Percentiles rank a stretch among this genome's conserved stretches.
Conservation (phyloP, 805 yeast genomes). For the Candida suzukii region DNA sequence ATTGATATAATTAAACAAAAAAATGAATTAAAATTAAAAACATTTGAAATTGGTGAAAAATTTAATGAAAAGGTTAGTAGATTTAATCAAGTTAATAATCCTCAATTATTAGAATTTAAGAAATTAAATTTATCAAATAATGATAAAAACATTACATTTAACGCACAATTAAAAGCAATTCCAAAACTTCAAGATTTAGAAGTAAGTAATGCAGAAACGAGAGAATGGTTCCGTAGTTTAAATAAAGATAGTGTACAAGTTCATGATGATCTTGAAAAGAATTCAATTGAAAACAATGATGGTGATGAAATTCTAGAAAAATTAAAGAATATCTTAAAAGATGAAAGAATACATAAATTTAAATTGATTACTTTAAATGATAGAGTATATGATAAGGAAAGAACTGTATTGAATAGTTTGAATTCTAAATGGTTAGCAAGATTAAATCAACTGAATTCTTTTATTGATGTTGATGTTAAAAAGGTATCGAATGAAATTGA, state of each 20-base stretch:
- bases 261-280: not conserved
- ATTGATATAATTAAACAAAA: not conserved
- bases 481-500: conserved; percentile 9
- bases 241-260: not conserved
- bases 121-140: not conserved
- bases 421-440: conserved; percentile 23
- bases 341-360: conserved; percentile 20
- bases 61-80: not conserved
- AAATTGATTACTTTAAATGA: conserved; percentile 21
- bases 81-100: not conserved
- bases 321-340: conserved; percentile 12
- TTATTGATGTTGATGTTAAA: conserved; percentile 14
- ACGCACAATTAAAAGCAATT: not conserved
- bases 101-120: not conserved
- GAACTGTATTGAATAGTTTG: conserved; percentile 11
- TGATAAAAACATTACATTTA: no score
- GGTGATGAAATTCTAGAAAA: conserved; percentile 9
- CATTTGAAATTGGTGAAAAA: not conserved
- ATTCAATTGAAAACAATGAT: conserved; percentile 4
- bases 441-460: conserved; percentile 13
- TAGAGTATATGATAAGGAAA: conserved; percentile 17
- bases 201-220: not conserved
- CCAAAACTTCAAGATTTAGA: not conserved
- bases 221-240: not conserved
- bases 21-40: not conserved